These are phyloP conservation scores for Emericellopsis cladophorae DNA, from an alignment of 2,329 filamentous ascomycete genomes.

Conservation along the genomic window DNA sequence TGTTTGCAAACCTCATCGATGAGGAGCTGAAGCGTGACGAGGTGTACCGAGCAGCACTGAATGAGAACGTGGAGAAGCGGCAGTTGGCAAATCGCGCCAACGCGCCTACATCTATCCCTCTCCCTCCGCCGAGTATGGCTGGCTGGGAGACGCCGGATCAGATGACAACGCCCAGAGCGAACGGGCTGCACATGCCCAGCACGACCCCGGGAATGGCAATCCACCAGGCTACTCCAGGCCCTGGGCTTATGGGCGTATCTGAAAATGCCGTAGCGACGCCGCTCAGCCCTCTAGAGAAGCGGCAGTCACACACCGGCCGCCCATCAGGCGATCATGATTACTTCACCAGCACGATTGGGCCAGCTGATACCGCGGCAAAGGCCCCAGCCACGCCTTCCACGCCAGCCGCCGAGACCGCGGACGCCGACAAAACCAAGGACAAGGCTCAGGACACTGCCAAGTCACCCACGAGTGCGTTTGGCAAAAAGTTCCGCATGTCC, in stretches of 20 bases:
- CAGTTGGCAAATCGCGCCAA: slow-evolving; percentile 40
- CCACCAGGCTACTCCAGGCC: slow-evolving; percentile 57
- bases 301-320: slow-evolving; percentile 40
- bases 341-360: slow-evolving; percentile 45
- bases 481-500: slow-evolving; percentile 76
- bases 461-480: slow-evolving; percentile 51
- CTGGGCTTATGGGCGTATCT: slow-evolving; percentile 28
- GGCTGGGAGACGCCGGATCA: slow-evolving; percentile 29
- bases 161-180: slow-evolving; percentile 49
- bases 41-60: slow-evolving; percentile 54
- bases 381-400: slow-evolving; percentile 32
- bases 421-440: slow-evolving; percentile 31
- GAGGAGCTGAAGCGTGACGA: slow-evolving; percentile 82
- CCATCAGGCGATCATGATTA: slow-evolving; percentile 56
- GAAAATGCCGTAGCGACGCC: slow-evolving; percentile 31
- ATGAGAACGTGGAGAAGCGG: slow-evolving; percentile 48
- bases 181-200: slow-evolving; percentile 47
- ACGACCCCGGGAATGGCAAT: slow-evolving; percentile 69
- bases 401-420: slow-evolving; percentile 31
- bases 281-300: slow-evolving; percentile 38
- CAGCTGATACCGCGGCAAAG: slow-evolving; percentile 32
- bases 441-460: slow-evolving; percentile 40
- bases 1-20: slow-evolving; percentile 81
- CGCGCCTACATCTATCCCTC: slow-evolving; percentile 45
- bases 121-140: slow-evolving; percentile 19